phyloP scores from a whole-genome alignment of 164 flowering plant species.

The Stephania cephalantha region DNA sequence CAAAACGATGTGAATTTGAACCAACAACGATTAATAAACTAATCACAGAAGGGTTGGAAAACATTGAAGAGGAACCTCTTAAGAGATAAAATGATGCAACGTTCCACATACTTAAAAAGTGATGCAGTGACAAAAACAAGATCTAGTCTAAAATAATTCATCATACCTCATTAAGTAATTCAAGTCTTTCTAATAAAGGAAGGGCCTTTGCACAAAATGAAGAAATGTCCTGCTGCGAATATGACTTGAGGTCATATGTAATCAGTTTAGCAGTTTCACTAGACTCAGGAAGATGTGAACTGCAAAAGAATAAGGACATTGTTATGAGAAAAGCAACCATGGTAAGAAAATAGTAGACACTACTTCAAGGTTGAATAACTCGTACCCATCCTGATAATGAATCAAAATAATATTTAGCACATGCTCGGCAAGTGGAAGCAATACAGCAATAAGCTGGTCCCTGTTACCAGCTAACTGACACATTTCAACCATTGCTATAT shows the following conservation, averaged over 20 bases:
- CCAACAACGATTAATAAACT: too few relatives aligned
- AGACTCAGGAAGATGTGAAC: constrained; percentile 23
- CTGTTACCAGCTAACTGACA: constrained; percentile 70
- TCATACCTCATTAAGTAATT: constrained; percentile 72
- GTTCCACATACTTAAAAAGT: not conserved
- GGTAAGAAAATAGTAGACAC: not conserved
- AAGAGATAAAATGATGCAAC: too few relatives aligned
- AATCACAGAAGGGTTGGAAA: too few relatives aligned
- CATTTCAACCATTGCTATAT: constrained; percentile 91
- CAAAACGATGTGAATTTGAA: too few relatives aligned
- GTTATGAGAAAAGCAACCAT: not conserved
- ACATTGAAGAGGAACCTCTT: not conserved
- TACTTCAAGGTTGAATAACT: not conserved
- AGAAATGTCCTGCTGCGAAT: constrained; percentile 33
- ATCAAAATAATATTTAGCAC: constrained; percentile 60
- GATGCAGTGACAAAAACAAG: not conserved
- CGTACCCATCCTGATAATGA: constrained; percentile 75
- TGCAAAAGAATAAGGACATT: constrained; percentile 15
- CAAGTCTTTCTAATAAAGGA: constrained; percentile 68
- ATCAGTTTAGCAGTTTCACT: constrained; percentile 22
- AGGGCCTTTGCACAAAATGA: constrained; percentile 47
- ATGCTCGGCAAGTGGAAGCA: constrained; percentile 73
- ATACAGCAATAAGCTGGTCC: constrained; percentile 56
- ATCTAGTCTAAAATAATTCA: not conserved
- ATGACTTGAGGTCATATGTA: constrained; percentile 30